Conservation (phyloP, 2,329 filamentous ascomycete genomes). For the Rhytidhysteron rufulum region DNA sequence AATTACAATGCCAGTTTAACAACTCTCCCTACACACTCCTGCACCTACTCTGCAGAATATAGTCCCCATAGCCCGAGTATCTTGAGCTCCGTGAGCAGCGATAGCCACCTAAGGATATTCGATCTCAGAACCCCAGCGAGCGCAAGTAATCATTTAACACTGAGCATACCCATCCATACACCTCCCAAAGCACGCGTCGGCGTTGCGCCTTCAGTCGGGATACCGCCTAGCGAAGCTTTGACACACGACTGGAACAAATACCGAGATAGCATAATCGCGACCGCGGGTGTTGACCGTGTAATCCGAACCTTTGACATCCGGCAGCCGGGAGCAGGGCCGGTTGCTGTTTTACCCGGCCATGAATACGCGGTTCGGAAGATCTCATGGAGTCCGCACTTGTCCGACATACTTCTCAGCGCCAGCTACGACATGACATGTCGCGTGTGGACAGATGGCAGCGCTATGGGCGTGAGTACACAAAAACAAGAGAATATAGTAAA, state of each 20-base stretch:
- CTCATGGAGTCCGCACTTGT: constrained; percentile 91
- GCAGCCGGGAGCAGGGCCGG: constrained; percentile 66
- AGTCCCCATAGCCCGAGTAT: constrained; percentile 82
- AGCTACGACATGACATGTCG: constrained; percentile 98
- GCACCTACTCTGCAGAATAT: constrained; percentile 91
- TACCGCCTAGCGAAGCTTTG: constrained; percentile 74
- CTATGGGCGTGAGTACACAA: constrained; percentile 38
- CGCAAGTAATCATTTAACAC: constrained; percentile 80
- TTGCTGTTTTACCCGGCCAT: constrained; percentile 75
- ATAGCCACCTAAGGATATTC: constrained; percentile 85
- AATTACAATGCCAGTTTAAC: constrained; percentile 68
- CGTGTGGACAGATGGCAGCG: constrained; percentile 81
- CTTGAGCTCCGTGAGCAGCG: constrained; percentile 81
- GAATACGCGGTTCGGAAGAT: constrained; percentile 84
- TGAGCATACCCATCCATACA: constrained; percentile 79
- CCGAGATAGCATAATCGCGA: constrained; percentile 75
- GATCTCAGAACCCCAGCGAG: constrained; percentile 84
- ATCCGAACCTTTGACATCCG: constrained; percentile 90
- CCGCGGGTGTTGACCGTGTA: constrained; percentile 80
- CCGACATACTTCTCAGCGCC: constrained; percentile 78
- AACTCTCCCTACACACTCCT: constrained; percentile 86
- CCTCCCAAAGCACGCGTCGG: constrained; percentile 52
- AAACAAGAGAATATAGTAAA: constrained; percentile 31
- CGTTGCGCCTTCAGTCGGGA: constrained; percentile 34
- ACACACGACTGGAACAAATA: constrained; percentile 99